Base-by-base conservation (phyloP, 148 eudicot genomes). In the Fagopyrum esculentum region DNA sequence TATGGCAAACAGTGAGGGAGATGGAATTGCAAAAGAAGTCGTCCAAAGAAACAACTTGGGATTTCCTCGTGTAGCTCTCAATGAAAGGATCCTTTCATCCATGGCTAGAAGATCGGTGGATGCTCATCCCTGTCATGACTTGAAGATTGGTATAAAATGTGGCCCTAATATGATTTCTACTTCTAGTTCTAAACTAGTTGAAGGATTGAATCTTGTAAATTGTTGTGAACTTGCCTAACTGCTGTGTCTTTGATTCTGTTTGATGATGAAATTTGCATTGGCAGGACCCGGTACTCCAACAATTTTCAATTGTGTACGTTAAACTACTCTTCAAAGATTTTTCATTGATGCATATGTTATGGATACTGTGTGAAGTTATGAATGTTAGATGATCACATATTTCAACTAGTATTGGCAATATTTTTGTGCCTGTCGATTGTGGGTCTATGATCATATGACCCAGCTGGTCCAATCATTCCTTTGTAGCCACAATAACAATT, bases 121-220 rank as follows among this genome's bases (percentile, higher is more conserved):
- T 86, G 96, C 97, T 81, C 98, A 94, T 81, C 98, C 98, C 6
- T 94, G 98, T 97, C 97, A 94, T 87, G 98, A 94, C 78, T 87
- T 91, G 4, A 89, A 91, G 87, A 91, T 91, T 52, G 96, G 96
- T 91, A 84, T 13, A 47, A 75, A 64, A 30, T 11, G 8, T 47
- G 44, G 17, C 43, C 16, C 6, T 11, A 52, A 30, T 51, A 22
- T n/a, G 59, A 45, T 19, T 59, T 59, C 73, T 70, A 6, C 29
- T 44, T 22, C 73, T 44, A 15, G 43, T 17, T 44, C 35, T 30
- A 63, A 11, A 10, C 17, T 35, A 8, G 6, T 64, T 64, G 46
- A 64, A 40, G 70, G 30, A 61, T 61, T 11, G 30, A 8, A 11
- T 61, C 0, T 40, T 61, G 26, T 12, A 26, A 29, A 61, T 61